A percentile compares a stretch with the other conserved stretches of the same genome.
Evolutionary conservation across 306 rosid species (phyloP).

Genomic region (Prunus padus): DNA sequence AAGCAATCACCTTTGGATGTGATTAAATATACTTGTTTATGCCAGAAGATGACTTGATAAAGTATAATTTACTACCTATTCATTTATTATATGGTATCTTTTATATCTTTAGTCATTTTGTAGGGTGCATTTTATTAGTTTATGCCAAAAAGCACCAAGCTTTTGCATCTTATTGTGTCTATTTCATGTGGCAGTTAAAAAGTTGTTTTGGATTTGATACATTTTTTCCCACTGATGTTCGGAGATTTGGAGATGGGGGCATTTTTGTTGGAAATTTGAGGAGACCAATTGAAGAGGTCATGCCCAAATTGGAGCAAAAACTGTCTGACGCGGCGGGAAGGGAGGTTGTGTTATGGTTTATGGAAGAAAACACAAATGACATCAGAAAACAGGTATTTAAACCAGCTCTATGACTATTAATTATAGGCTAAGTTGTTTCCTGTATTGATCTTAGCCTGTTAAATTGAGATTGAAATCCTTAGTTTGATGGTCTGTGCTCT

Average conservation of each 20-base stretch:
- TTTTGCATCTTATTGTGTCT: slow-evolving; percentile 3
- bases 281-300: slow-evolving; percentile 79
- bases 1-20: neutral
- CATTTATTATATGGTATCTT: neutral
- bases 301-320: slow-evolving; percentile 82
- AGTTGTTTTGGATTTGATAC: slow-evolving; percentile 88
- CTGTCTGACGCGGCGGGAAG: slow-evolving; percentile 77
- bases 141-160: neutral
- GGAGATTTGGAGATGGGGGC: slow-evolving; percentile 97
- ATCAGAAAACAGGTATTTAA: slow-evolving; percentile 72
- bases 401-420: neutral
- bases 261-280: slow-evolving; percentile 88
- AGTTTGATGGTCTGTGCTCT: slow-evolving; percentile 1
- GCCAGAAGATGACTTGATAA: neutral
- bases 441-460: neutral
- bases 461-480: neutral
- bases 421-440: neutral
- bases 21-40: neutral
- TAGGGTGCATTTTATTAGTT: neutral
- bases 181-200: slow-evolving; percentile 53
- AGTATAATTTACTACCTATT: neutral
- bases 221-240: slow-evolving; percentile 83
- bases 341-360: slow-evolving; percentile 86
- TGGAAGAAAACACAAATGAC: slow-evolving; percentile 80
- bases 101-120: neutral